Conservation (phyloP, 163 green algal genomes). For the Scenedesmus sp. region DNA sequence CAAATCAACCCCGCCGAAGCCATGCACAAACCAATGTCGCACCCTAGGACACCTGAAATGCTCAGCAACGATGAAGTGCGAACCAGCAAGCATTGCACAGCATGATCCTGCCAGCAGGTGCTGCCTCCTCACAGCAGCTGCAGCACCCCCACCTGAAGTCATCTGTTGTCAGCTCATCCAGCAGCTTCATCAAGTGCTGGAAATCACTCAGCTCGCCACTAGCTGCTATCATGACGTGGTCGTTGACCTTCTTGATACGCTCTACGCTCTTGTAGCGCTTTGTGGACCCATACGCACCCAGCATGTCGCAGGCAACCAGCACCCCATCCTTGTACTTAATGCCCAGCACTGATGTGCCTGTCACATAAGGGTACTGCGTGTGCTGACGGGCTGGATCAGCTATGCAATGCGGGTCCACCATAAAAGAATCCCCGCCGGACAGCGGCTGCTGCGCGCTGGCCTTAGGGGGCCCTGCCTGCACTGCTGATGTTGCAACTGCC, state of each 20-base stretch:
- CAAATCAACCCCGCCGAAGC: no score
- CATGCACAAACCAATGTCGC: no score
- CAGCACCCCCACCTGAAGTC: slow-evolving; percentile 79
- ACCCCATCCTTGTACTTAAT: slow-evolving; percentile 98
- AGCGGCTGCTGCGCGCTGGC: slow-evolving; percentile 67
- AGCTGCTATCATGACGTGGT: slow-evolving; percentile 85
- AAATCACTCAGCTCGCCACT: slow-evolving; percentile 97
- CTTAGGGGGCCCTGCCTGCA: slow-evolving; percentile 58
- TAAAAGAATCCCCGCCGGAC: slow-evolving; percentile 77
- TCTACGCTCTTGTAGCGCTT: slow-evolving; percentile 98
- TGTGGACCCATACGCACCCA: slow-evolving; percentile 96
- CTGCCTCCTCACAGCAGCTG: neutral
- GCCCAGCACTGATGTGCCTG: slow-evolving; percentile 94
- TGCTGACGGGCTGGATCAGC: slow-evolving; percentile 67
- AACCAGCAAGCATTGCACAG: neutral
- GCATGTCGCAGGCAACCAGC: slow-evolving; percentile 94
- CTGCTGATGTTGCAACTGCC: slow-evolving; percentile 68
- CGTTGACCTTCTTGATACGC: slow-evolving; percentile 87
- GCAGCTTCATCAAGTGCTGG: slow-evolving; percentile 89
- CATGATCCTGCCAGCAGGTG: neutral
- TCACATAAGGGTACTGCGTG: slow-evolving; percentile 96
- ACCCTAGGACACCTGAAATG: no score
- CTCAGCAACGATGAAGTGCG: no score
- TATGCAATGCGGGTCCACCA: slow-evolving; percentile 74
- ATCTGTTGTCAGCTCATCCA: slow-evolving; percentile 94